These are phyloP conservation scores for Wallacemonas rigidus DNA, from an alignment of 208 protist genomes.

Conservation along the genomic window DNA sequence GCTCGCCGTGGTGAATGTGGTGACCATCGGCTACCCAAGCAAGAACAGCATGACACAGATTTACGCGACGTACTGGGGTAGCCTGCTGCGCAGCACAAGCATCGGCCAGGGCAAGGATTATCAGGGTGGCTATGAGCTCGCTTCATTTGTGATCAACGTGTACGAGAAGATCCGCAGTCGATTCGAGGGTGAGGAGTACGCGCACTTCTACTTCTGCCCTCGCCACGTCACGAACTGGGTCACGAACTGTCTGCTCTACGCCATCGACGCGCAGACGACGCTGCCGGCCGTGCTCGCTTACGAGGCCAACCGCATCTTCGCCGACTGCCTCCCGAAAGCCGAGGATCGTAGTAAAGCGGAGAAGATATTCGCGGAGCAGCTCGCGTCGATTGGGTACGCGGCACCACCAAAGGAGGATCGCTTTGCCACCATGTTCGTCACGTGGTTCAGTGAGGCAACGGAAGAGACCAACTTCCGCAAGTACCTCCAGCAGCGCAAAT, in stretches of 20 bases:
- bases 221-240: constrained; percentile 96
- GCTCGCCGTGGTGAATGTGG: constrained; percentile 93
- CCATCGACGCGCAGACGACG: constrained; percentile 83
- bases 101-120: constrained; percentile 70
- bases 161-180: constrained; percentile 90
- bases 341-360: constrained; percentile 75
- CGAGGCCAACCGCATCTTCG: constrained; percentile 93
- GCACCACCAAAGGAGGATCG: constrained; percentile 68
- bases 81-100: constrained; percentile 59
- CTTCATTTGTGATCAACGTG: constrained; percentile 92
- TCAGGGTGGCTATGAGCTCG: constrained; percentile 79
- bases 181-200: constrained; percentile 94
- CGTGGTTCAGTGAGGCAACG: constrained; percentile 72
- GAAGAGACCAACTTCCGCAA: constrained; percentile 22
- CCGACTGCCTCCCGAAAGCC: constrained; percentile 88
- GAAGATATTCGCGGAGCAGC: constrained; percentile 79
- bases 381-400: constrained; percentile 85
- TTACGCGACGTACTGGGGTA: constrained; percentile 90
- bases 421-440: constrained; percentile 84
- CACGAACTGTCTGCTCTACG: constrained; percentile 91
- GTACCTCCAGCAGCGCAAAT: constrained; percentile 67
- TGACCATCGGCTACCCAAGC: constrained; percentile 92
- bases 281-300: constrained; percentile 92
- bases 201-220: constrained; percentile 97
- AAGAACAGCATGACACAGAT: constrained; percentile 88